Percentiles rank a stretch among this genome's conserved stretches.
Conservation (phyloP, 345 rosid species). For the Nasturtium officinale region DNA sequence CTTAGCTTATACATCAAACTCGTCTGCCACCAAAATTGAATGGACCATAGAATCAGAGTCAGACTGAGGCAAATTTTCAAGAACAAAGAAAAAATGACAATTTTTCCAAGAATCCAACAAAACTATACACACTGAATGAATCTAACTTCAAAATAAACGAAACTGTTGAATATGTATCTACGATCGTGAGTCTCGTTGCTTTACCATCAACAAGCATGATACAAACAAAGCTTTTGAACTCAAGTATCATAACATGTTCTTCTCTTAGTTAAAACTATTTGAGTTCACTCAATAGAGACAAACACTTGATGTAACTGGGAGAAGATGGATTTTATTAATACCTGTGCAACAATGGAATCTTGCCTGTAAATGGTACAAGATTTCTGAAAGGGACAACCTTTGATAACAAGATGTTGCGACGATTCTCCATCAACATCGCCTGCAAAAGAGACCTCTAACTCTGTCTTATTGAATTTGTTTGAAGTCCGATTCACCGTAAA, state of each 20-base stretch:
- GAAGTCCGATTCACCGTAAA: constrained; percentile 58
- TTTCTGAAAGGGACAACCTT: constrained; percentile 74
- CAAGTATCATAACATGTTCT: background rate
- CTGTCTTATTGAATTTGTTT: constrained; percentile 56
- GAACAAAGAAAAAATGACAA: background rate
- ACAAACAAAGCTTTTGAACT: background rate
- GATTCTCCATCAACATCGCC: constrained; percentile 43
- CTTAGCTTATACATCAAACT: constrained; percentile 89
- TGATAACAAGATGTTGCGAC: constrained; percentile 50
- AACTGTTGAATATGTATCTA: background rate
- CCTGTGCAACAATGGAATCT: constrained; percentile 80
- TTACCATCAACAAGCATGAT: constrained; percentile 1
- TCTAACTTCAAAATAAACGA: background rate
- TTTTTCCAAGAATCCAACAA: background rate
- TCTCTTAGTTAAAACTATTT: background rate
- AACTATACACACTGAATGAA: background rate
- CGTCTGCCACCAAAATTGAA: constrained; percentile 60
- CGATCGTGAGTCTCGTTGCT: background rate
- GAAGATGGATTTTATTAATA: constrained; percentile 21
- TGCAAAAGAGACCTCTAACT: constrained; percentile 58
- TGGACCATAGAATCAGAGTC: background rate
- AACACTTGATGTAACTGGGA: background rate
- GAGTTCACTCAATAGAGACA: background rate
- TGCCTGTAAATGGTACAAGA: constrained; percentile 74
- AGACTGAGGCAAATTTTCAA: background rate